Base-by-base conservation (phyloP, 257 asterid species). In the Fraxinus anomala region DNA sequence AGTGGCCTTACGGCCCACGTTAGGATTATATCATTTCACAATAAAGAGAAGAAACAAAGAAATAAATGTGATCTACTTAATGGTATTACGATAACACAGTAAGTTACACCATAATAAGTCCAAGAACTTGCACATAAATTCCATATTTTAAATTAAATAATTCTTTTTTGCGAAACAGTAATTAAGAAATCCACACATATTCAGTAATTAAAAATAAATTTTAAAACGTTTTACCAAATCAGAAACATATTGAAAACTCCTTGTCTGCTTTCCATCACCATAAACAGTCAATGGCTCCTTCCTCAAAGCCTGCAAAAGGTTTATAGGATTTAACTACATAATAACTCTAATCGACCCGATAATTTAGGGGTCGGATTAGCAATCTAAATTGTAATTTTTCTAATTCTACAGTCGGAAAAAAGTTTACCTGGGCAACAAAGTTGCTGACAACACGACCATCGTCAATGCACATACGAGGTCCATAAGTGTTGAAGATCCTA, bases 371-470 rank as follows among this genome's bases (percentile, higher is more conserved):
- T 51, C 61, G 16, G 1, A 51, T 8, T 14, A 30, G 31, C 31
- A 30, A 30, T 30, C 31, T 30, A 30, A 30, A 1, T 30, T 30
- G 5, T 31, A 31, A 31, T 31, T 31, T 31, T 31, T 3, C 3
- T 31, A 56, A 10, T 56, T 61, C 16, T 61, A n/a, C 30, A 23
- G 68, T 61, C 16, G 8, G 34, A 31, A 71, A 54, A 23, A n/a
- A 68, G 16, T 37, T 78, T 78, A 94, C 99, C 99, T 95, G 99
- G 83, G 99, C 99, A 61, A 95, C 99, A 74, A 95, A 95, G 88
- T 95, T 95, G 86, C 99, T 95, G 28, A 95, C 99, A 61, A 95
- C 99, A 67, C 99, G 99, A 39, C 99, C 99, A 83, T 95, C 99
- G 79, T 95, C 99, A 71, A 95, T 92, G 82, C 97, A 95, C 99